phyloP scores from a whole-genome alignment of 2,329 filamentous ascomycete species.

The Tolypocladium guangdongense region DNA sequence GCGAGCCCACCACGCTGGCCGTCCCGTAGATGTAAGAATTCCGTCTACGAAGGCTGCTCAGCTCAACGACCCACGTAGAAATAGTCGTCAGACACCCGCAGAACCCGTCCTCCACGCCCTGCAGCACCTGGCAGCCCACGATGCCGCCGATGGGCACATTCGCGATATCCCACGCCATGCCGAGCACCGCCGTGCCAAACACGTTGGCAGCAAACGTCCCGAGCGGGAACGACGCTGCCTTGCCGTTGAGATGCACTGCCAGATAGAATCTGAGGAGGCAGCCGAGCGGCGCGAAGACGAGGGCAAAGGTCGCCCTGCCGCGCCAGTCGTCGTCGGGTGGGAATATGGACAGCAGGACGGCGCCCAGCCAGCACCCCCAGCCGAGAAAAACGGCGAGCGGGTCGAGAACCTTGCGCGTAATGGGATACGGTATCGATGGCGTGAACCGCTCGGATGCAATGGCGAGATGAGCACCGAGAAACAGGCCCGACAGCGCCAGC shows the following conservation, averaged over 20 bases:
- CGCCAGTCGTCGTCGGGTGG: conserved; percentile 70
- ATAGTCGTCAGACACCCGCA: conserved; percentile 57
- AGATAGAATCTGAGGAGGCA: conserved; percentile 66
- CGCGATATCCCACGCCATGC: conserved; percentile 68
- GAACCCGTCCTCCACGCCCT: conserved; percentile 57
- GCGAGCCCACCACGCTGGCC: conserved; percentile 45
- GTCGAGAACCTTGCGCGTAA: conserved; percentile 53
- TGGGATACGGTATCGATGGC: conserved; percentile 47
- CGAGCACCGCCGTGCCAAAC: conserved; percentile 62
- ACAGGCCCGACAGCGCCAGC: conserved; percentile 58
- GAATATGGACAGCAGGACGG: conserved; percentile 59
- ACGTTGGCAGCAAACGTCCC: conserved; percentile 82
- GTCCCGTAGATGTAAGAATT: conserved; percentile 58
- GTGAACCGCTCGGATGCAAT: conserved; percentile 44
- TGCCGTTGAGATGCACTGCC: conserved; percentile 59
- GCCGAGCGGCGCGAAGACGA: conserved; percentile 75
- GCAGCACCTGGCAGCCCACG: conserved; percentile 56
- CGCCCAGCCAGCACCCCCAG: conserved; percentile 67
- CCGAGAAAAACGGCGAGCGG: conserved; percentile 52
- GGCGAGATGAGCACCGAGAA: conserved; percentile 66
- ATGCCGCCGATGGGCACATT: conserved; percentile 48
- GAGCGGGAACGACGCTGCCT: conserved; percentile 59
- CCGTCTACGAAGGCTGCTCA: conserved; percentile 38
- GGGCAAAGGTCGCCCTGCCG: conserved; percentile 59
- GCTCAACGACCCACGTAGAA: conserved; percentile 55